Base-by-base conservation (phyloP, 805 yeast genomes). In the Hanseniaspora nectarophila region DNA sequence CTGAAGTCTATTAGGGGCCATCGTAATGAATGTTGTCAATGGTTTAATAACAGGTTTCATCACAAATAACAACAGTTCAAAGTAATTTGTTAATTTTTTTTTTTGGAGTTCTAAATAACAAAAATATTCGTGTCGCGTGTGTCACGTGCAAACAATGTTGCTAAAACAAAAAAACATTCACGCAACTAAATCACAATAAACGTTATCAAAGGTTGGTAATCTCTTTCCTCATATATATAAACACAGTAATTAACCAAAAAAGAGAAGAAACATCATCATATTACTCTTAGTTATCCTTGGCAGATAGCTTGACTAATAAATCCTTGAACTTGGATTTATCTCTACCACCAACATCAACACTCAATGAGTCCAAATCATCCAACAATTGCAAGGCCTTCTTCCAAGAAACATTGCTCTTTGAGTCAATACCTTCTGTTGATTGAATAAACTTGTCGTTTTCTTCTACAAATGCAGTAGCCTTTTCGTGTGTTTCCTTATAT, bases 321-420 rank as follows among this genome's bases (percentile, higher is more conserved):
- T 76, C 82, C 61, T 78, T 78, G 68, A 84, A 83, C 57, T 85
- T 74, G 6, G 82, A 67, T 71, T 82, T 82, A 65, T 84, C 89
- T 62, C 82, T 73, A 32, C 68, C 72, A 44, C 67, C 66, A 37
- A 69, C 67, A 42, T 67, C 63, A 55, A 70, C 74, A 42, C 46
- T 49, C 29, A 49, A 28, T 21, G 76, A 71, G 49, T 73, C 78
- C 31, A 65, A 66, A 44, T 60, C 73, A 67, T 61, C 72, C 53
- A 62, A 69, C 62, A 66, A 74, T 44, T 69, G 68, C 29, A 75
- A 62, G 68, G 80, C 90, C 61, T 95, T 77, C 61, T 83, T 84
- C 72, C 85, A 87, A n/a, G 87, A 78, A 35, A 80, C 10, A 84
- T 79, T 61, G 78, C 71, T 51, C 94, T 95, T 66, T 85, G 84